Base-by-base conservation (phyloP, 2,329 filamentous ascomycete species). In the Sphaerulina populicola region DNA sequence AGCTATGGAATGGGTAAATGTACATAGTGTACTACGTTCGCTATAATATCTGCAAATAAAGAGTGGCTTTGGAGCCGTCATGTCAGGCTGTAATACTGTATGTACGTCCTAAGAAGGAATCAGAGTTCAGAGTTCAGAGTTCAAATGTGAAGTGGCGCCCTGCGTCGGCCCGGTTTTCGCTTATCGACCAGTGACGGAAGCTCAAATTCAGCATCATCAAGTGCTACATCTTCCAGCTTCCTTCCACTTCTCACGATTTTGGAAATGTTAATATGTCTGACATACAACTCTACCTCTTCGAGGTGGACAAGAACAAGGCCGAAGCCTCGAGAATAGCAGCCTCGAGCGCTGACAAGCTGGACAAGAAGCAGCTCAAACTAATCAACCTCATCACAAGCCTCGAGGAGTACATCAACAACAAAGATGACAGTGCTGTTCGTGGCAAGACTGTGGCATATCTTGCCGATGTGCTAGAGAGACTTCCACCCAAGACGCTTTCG, bases 341-440 rank as follows among this genome's bases (percentile, higher is more conserved):
- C 44, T 64, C 66, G 48, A 73, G 71, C 50, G 73, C 74, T 55
- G 59, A 65, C 61, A 72, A 68, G 65, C 71, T 85, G 54, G 76
- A 81, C 62, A 72, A 67, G 60, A 80, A 78, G 57, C 72, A 82
- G 59, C 71, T 78, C 47, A 82, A 79, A 59, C 71, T 85, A 31
- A 73, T 85, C 50, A 75, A 77, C 48, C 68, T 84, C 44, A 77
- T 85, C 49, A 78, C 82, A 62, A 80, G 78, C 40, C 71, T 85
- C 30, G 79, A 79, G 15, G 80, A 83, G 64, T 85, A 83, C 59
- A 76, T 85, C 62, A 84, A 83, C 58, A 78, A 82, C 64, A 65
- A 64, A 46, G 80, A 83, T 60, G 80, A 85, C 68, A 72, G 73
- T 18, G 72, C 74, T 11, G 71, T 79, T 39, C 74, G 82, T 36